Evolutionary conservation across 83 land plant genomes (phyloP).

Genomic region (Thuja plicata): DNA sequence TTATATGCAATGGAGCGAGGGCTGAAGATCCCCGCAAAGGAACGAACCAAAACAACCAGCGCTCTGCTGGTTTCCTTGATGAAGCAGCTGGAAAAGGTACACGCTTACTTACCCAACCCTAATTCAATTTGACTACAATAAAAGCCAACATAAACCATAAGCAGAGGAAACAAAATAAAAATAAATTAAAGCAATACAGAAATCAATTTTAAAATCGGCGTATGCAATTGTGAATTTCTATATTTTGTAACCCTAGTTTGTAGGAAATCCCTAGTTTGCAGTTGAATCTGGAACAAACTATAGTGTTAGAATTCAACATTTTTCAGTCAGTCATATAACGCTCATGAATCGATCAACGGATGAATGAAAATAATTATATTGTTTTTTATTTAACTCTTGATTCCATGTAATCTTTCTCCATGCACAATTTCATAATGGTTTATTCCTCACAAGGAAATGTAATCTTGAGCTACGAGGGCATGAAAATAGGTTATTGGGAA

Average conservation of each 20-base stretch:
- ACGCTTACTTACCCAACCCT: not conserved
- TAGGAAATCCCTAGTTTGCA: not conserved
- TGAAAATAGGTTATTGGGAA: too few relatives aligned
- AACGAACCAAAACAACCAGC: constrained; percentile 84
- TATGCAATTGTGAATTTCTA: too few relatives aligned
- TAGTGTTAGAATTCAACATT: too few relatives aligned
- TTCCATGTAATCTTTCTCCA: not conserved
- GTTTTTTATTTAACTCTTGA: too few relatives aligned
- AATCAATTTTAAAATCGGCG: too few relatives aligned
- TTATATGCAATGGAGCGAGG: constrained; percentile 97
- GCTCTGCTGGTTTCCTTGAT: constrained; percentile 81
- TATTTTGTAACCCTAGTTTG: not conserved
- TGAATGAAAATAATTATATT: too few relatives aligned
- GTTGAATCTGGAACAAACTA: not conserved
- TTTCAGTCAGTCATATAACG: too few relatives aligned
- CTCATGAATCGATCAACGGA: too few relatives aligned
- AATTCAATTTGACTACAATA: not conserved
- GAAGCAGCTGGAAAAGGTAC: constrained; percentile 97
- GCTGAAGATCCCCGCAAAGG: constrained; percentile 75
- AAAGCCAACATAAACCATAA: not conserved
- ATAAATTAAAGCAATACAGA: too few relatives aligned
- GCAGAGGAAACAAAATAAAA: too few relatives aligned
- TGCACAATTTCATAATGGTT: not conserved
- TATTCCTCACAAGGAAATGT: too few relatives aligned
- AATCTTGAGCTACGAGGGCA: too few relatives aligned